phyloP scores from a whole-genome alignment of 495 filamentous ascomycete genomes.

The Cudoniella acicularis region DNA sequence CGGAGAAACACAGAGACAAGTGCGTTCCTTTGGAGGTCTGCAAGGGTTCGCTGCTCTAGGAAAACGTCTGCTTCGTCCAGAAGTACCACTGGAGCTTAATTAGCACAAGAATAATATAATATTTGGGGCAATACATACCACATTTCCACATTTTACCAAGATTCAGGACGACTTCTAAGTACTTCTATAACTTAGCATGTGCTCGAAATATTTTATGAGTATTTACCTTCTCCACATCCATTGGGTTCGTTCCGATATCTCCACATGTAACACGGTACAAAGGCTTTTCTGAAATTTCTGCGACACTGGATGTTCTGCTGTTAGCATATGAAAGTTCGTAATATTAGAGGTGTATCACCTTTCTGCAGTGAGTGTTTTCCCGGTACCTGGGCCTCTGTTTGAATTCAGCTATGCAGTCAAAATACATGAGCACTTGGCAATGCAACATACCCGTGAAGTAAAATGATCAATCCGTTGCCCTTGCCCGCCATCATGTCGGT shows the following conservation, averaged over 20 bases:
- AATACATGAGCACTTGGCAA: neutral
- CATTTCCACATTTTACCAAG: conserved; percentile 42
- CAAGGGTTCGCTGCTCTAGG: conserved; percentile 34
- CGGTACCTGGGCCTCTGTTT: conserved; percentile 37
- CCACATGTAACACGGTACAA: conserved; percentile 48
- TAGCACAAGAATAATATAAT: neutral
- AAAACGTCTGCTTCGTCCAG: conserved; percentile 40
- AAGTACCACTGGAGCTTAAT: conserved; percentile 37
- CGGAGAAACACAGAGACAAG: conserved; percentile 54
- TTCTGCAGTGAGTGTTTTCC: conserved; percentile 52
- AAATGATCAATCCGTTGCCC: conserved; percentile 35
- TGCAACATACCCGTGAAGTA: conserved; percentile 38
- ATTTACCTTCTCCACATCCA: conserved; percentile 32
- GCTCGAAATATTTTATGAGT: no score
- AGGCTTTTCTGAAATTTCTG: conserved; percentile 44
- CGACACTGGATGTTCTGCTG: conserved; percentile 31
- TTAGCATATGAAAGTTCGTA: no score
- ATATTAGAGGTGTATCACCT: no score
- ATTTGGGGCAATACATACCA: neutral
- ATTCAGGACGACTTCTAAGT: conserved; percentile 42
- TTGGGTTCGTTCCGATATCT: conserved; percentile 45
- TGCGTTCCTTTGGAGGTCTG: conserved; percentile 43
- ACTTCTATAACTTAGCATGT: no score
- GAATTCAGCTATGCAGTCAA: neutral
- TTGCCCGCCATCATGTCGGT: conserved; percentile 44